phyloP scores from a whole-genome alignment of 768 basidiomycete species.

The Pleurotus eryngii region DNA sequence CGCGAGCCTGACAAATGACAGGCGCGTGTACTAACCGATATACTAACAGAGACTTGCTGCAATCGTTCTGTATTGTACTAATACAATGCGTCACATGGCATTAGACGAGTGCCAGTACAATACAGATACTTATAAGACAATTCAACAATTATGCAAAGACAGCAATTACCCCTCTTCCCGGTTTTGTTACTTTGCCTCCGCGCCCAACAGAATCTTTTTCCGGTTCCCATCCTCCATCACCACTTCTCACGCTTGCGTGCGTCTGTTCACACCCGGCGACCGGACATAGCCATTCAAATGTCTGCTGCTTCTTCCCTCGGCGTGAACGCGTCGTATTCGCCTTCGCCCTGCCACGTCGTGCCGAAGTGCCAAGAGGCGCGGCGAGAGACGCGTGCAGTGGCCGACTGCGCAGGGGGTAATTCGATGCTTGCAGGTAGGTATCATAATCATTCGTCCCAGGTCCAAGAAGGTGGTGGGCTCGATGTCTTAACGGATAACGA shows the following conservation, averaged over 20 bases:
- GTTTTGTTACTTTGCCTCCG: constrained; percentile 7
- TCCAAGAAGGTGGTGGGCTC: background rate
- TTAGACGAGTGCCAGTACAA: background rate
- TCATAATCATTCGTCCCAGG: background rate
- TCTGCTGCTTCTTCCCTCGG: constrained; percentile 40
- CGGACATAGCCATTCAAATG: constrained; percentile 63
- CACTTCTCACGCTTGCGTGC: constrained; percentile 55
- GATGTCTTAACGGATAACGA: background rate
- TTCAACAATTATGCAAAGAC: constrained; percentile 35
- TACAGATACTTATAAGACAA: background rate
- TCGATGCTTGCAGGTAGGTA: background rate
- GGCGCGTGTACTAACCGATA: constrained; percentile 10
- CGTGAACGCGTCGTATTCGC: constrained; percentile 14
- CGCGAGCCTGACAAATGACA: background rate
- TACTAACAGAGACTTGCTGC: background rate
- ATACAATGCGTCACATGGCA: too few species aligned
- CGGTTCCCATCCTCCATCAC: constrained; percentile 55
- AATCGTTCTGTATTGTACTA: background rate
- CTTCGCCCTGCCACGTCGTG: constrained; percentile 16
- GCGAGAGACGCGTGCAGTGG: constrained; percentile 5
- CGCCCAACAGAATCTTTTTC: constrained; percentile 42
- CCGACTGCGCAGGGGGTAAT: background rate
- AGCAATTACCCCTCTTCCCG: constrained; percentile 38
- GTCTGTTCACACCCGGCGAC: constrained; percentile 50
- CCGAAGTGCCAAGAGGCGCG: background rate